Evolutionary conservation across 1,284 basidiomycete genomes (phyloP).

Genomic region (Rhodofomes roseus): DNA sequence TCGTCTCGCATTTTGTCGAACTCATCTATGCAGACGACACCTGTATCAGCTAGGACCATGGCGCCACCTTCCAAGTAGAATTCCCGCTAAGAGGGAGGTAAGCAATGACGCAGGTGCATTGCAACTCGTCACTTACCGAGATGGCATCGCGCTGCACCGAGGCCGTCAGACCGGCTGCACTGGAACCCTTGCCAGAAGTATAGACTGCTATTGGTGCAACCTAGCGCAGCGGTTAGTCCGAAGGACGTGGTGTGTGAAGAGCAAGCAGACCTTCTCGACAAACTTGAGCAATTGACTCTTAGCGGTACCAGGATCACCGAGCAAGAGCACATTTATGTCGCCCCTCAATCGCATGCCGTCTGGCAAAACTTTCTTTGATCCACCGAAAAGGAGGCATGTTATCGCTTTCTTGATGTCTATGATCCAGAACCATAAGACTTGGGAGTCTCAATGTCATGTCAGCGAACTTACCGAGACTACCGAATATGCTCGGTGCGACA

Average conservation of each 20-base stretch:
- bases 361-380: slow-evolving; percentile 96
- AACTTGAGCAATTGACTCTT: slow-evolving; percentile 98
- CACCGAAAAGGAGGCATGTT: slow-evolving; percentile 92
- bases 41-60: slow-evolving; percentile 98
- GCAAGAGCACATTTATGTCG: slow-evolving; percentile 95
- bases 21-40: slow-evolving; percentile 99
- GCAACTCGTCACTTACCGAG: slow-evolving; percentile 55
- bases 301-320: slow-evolving; percentile 98
- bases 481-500: slow-evolving; percentile 97
- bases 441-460: background rate
- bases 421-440: slow-evolving; percentile 8
- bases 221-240: slow-evolving; percentile 32
- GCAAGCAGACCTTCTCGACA: slow-evolving; percentile 80
- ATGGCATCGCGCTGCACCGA: slow-evolving; percentile 93
- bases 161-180: slow-evolving; percentile 96
- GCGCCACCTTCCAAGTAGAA: slow-evolving; percentile 99
- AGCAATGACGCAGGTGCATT: slow-evolving; percentile 4
- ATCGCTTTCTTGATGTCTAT: slow-evolving; percentile 98
- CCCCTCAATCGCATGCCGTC: slow-evolving; percentile 97
- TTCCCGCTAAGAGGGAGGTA: slow-evolving; percentile 63
- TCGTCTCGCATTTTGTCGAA: slow-evolving; percentile 99
- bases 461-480: slow-evolving; percentile 70
- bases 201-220: slow-evolving; percentile 98
- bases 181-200: slow-evolving; percentile 97
- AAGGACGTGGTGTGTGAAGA: background rate